A percentile compares a stretch with the other conserved stretches of the same genome.
These are phyloP conservation scores for Lentinula boryana DNA, from an alignment of 768 basidiomycete genomes.

Conservation along the genomic window DNA sequence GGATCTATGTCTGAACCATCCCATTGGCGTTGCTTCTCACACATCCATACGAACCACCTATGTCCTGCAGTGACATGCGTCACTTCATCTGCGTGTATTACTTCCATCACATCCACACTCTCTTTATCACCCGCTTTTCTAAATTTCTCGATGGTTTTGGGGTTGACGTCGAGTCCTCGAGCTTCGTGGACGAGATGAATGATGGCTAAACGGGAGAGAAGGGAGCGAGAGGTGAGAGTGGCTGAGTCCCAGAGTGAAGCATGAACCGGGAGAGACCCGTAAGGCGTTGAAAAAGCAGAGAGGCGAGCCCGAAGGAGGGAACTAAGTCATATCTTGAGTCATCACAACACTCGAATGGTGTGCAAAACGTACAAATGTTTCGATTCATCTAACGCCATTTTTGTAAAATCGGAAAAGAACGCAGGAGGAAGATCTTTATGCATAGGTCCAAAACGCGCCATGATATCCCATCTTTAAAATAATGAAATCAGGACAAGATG, in stretches of 20 bases:
- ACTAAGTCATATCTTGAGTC: constrained; percentile 17
- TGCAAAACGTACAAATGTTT: constrained; percentile 56
- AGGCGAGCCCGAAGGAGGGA: constrained; percentile 60
- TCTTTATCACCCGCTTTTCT: constrained; percentile 58
- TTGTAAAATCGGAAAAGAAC: constrained; percentile 78
- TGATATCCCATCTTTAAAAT: constrained; percentile 67
- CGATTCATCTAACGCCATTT: constrained; percentile 83
- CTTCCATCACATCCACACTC: constrained; percentile 61
- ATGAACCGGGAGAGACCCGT: constrained; percentile 71
- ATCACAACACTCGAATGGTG: not conserved
- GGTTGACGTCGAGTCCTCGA: constrained; percentile 79
- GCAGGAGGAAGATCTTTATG: constrained; percentile 59
- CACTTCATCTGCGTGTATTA: constrained; percentile 78
- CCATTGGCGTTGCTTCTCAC: constrained; percentile 33
- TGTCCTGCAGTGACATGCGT: constrained; percentile 80
- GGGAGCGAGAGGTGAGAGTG: constrained; percentile 54
- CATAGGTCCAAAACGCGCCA: constrained; percentile 64
- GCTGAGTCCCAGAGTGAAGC: constrained; percentile 81
- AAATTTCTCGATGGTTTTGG: constrained; percentile 70
- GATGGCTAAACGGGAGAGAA: constrained; percentile 70
- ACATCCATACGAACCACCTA: constrained; percentile 79
- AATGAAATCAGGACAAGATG: not conserved
- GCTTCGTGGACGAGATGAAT: constrained; percentile 87
- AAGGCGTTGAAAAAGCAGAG: constrained; percentile 57
- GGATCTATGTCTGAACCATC: constrained; percentile 36